phyloP scores from a whole-genome alignment of 129 eudicot genomes.

The Mikania micrantha region DNA sequence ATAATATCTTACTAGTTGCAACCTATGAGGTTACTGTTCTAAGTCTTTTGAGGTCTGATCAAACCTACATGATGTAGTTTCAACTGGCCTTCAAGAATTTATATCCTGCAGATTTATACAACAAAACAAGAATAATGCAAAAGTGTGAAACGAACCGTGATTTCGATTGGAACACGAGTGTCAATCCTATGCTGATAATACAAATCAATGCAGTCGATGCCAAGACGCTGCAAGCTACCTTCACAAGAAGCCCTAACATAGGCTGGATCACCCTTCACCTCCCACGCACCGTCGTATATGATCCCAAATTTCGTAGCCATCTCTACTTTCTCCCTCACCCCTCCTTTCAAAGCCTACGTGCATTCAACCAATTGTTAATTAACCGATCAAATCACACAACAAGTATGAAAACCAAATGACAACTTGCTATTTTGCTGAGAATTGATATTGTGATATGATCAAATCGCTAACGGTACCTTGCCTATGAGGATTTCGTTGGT shows the following conservation, averaged over 20 bases:
- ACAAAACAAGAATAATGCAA: background rate
- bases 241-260: constrained; percentile 45
- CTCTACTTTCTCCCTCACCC: constrained; percentile 35
- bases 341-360: constrained; percentile 43
- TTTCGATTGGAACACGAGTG: constrained; percentile 45
- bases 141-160: constrained; percentile 31
- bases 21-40: no score
- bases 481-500: constrained; percentile 46
- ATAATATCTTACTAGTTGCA: no score
- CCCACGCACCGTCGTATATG: constrained; percentile 4
- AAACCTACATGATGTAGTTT: no score
- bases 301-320: constrained; percentile 44
- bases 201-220: constrained; percentile 38
- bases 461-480: no score
- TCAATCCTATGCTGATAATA: constrained; percentile 47
- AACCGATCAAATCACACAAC: no score
- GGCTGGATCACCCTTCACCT: constrained; percentile 32
- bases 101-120: no score
- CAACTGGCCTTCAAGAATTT: no score
- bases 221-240: constrained; percentile 50
- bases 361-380: no score
- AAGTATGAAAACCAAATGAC: no score
- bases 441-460: no score
- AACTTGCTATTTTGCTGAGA: no score
- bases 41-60: no score